These are phyloP conservation scores for Trypanosoma vivax DNA, from an alignment of 208 protist species.

Conservation along the genomic window DNA sequence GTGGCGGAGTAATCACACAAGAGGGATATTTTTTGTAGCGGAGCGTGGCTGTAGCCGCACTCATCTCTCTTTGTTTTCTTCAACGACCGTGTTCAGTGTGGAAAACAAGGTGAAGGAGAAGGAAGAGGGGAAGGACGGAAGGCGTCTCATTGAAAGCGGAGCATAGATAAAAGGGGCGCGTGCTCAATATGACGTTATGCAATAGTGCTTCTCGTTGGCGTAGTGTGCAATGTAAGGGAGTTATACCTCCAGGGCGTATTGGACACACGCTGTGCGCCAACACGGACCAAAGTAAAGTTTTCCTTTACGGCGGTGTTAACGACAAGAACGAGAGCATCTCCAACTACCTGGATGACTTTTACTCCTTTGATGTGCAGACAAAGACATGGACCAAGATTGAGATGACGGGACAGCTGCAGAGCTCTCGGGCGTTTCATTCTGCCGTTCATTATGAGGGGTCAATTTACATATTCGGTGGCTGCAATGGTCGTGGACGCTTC, in stretches of 20 bases:
- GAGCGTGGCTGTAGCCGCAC: no score
- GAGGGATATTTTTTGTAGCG: no score
- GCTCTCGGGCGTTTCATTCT: conserved; percentile 80
- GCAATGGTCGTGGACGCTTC: conserved; percentile 78
- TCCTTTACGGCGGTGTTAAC: conserved; percentile 84
- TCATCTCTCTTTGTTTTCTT: no score
- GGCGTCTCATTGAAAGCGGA: neutral
- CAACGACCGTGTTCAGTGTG: no score
- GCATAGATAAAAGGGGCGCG: conserved; percentile 11
- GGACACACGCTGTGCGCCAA: conserved; percentile 81
- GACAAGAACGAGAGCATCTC: conserved; percentile 64
- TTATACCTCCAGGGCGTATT: conserved; percentile 66
- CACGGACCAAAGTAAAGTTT: conserved; percentile 56
- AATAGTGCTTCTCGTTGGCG: conserved; percentile 31
- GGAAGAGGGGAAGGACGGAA: neutral
- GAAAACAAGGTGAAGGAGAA: neutral
- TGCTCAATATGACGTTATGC: conserved; percentile 12
- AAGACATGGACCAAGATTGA: conserved; percentile 61
- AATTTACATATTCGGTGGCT: conserved; percentile 85
- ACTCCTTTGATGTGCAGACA: conserved; percentile 57
- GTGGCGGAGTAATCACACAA: neutral
- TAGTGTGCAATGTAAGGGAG: conserved; percentile 31
- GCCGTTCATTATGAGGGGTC: conserved; percentile 56
- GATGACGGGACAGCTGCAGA: conserved; percentile 55
- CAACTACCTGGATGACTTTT: conserved; percentile 82